Conservation (phyloP, 1,284 basidiomycete species). For the Trametes sp. region DNA sequence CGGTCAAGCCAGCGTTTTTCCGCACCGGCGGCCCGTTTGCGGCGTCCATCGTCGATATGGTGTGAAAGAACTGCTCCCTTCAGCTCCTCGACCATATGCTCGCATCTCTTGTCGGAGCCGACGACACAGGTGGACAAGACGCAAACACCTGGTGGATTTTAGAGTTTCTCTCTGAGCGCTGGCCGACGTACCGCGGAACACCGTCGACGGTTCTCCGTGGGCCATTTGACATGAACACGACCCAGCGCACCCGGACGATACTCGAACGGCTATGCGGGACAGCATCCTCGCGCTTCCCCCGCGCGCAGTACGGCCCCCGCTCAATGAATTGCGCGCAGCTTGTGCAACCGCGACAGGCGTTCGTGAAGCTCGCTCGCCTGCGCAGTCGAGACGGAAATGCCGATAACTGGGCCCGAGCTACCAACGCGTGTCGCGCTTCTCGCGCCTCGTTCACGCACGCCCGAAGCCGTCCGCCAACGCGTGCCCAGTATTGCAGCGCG, state of each 20-base stretch:
- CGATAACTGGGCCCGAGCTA: neutral
- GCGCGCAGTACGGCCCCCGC: neutral
- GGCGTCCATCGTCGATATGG: neutral
- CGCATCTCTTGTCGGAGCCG: slow-evolving; percentile 9
- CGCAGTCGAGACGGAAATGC: neutral
- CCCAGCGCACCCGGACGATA: neutral
- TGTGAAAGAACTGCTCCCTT: neutral
- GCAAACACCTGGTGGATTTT: slow-evolving; percentile 10
- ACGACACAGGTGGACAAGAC: slow-evolving; percentile 2
- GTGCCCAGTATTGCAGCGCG: neutral
- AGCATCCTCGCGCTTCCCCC: neutral
- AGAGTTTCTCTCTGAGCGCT: neutral
- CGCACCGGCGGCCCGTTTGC: neutral
- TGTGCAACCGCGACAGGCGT: neutral
- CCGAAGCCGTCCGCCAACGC: neutral
- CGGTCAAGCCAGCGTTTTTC: neutral
- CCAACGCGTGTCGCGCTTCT: slow-evolving; percentile 18
- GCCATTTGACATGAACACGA: neutral
- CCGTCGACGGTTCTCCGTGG: neutral
- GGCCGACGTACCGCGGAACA: neutral
- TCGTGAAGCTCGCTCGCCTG: neutral
- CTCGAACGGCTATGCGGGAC: neutral
- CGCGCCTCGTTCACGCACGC: neutral
- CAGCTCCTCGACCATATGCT: neutral
- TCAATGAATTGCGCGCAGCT: neutral